Conservation (phyloP, 352 stramenopile genomes). For the Pythium graminicola region DNA sequence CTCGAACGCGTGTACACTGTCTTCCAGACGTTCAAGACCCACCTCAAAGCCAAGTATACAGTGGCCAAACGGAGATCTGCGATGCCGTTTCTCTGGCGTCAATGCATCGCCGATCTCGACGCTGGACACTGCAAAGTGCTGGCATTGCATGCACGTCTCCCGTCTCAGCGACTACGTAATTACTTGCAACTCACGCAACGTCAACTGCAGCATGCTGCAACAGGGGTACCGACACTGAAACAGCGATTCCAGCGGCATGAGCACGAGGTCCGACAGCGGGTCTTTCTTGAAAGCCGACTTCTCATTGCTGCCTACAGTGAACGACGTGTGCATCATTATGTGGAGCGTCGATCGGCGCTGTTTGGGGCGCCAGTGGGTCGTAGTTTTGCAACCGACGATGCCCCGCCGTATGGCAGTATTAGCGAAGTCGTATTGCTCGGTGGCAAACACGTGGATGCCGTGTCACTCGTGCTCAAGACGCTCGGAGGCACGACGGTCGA, state of each 20-base stretch:
- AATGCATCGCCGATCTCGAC: conserved; percentile 22
- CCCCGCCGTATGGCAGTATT: conserved; percentile 58
- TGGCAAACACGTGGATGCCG: conserved; percentile 66
- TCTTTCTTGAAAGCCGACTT: conserved; percentile 65
- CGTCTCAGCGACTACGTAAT: conserved; percentile 2
- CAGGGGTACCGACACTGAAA: conserved; percentile 60
- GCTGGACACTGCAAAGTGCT: conserved; percentile 26
- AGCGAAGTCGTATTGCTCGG: conserved; percentile 56
- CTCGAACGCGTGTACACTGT: conserved; percentile 22
- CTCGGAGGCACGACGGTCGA: conserved; percentile 37
- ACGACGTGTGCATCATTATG: conserved; percentile 58
- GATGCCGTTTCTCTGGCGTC: conserved; percentile 19
- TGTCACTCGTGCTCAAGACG: conserved; percentile 56
- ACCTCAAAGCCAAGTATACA: conserved; percentile 30
- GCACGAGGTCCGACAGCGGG: conserved; percentile 39
- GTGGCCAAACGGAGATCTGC: not conserved
- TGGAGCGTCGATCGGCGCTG: conserved; percentile 43
- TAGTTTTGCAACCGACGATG: conserved; percentile 54
- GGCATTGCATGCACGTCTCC: conserved; percentile 10
- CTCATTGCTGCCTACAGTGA: conserved; percentile 71
- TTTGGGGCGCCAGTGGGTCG: conserved; percentile 36
- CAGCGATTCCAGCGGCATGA: conserved; percentile 62
- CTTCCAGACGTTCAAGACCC: conserved; percentile 26
- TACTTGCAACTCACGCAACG: conserved; percentile 17
- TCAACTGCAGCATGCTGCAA: conserved; percentile 34